Evolutionary conservation across 441 rosid species (phyloP).

Genomic region (Arabidopsis lyrata): DNA sequence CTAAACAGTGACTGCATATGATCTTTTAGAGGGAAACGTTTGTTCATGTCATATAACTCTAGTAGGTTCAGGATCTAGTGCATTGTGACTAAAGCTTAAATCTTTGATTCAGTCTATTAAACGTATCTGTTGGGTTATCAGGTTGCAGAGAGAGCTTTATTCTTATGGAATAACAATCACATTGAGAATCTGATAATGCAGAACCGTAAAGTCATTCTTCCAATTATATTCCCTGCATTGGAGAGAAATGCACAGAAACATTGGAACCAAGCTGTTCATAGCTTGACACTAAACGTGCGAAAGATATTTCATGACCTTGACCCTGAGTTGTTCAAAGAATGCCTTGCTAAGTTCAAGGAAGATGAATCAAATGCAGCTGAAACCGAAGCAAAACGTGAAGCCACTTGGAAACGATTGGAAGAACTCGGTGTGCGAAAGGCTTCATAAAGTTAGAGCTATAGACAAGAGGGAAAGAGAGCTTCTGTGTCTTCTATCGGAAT

Average conservation of each 20-base stretch:
- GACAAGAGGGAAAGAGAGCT: constrained; percentile 22
- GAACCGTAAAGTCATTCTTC: constrained; percentile 66
- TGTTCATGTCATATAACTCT: constrained; percentile 1
- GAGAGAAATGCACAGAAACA: constrained; percentile 69
- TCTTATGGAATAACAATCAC: constrained; percentile 86
- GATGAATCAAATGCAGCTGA: constrained; percentile 59
- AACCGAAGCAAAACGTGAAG: constrained; percentile 53
- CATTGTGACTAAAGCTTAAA: constrained; percentile 4
- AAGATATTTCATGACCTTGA: constrained; percentile 70
- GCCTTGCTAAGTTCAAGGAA: constrained; percentile 58
- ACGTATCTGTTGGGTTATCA: constrained; percentile 38
- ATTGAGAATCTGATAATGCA: constrained; percentile 73
- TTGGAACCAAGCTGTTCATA: constrained; percentile 80
- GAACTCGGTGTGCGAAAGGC: constrained; percentile 61
- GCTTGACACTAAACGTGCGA: constrained; percentile 68
- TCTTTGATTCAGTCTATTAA: constrained; percentile 23
- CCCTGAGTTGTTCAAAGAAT: constrained; percentile 68
- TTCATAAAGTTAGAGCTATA: constrained; percentile 38
- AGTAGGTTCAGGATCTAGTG: constrained; percentile 23
- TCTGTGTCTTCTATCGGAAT: constrained; percentile 26
- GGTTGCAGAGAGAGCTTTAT: constrained; percentile 85
- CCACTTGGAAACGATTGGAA: constrained; percentile 69
- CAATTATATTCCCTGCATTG: constrained; percentile 68
- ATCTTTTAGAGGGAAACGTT: not conserved
- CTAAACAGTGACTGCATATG: constrained; percentile 19